Percentiles rank a stretch among this genome's conserved stretches.
These are phyloP conservation scores for Xylaria sp. DNA, from an alignment of 2,329 filamentous ascomycete species.

Conservation along the genomic window DNA sequence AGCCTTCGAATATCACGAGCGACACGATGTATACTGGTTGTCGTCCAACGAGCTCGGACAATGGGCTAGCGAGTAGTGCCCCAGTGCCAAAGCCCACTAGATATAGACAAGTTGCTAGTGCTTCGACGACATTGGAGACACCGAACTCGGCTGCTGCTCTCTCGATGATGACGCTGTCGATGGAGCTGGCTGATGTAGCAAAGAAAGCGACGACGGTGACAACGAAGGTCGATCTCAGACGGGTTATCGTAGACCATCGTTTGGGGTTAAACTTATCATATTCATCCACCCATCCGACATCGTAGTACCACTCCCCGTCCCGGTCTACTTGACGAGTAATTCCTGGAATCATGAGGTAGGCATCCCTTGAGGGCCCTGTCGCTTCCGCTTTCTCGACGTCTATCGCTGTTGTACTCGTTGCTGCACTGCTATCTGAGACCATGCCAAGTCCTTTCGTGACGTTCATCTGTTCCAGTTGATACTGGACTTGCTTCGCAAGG, in stretches of 20 bases:
- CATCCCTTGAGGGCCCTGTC: neutral
- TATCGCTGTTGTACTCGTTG: neutral
- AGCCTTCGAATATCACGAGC: conserved; percentile 56
- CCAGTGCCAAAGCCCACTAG: conserved; percentile 52
- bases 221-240: conserved; percentile 53
- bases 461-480: conserved; percentile 6
- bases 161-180: conserved; percentile 60
- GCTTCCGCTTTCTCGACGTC: conserved; percentile 8
- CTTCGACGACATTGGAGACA: conserved; percentile 61
- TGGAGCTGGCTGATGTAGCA: conserved; percentile 61
- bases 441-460: neutral
- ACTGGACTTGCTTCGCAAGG: conserved; percentile 18
- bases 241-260: conserved; percentile 50
- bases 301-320: conserved; percentile 40
- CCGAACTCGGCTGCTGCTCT: conserved; percentile 58
- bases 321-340: conserved; percentile 18
- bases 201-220: conserved; percentile 60
- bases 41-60: conserved; percentile 52
- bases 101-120: conserved; percentile 49
- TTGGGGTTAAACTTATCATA: conserved; percentile 53
- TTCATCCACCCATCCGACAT: conserved; percentile 54
- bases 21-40: conserved; percentile 54
- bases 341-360: conserved; percentile 22
- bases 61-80: conserved; percentile 51
- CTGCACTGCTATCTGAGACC: neutral